Base-by-base conservation (phyloP, 805 yeast genomes). In the Yamadazyma ubonensis region DNA sequence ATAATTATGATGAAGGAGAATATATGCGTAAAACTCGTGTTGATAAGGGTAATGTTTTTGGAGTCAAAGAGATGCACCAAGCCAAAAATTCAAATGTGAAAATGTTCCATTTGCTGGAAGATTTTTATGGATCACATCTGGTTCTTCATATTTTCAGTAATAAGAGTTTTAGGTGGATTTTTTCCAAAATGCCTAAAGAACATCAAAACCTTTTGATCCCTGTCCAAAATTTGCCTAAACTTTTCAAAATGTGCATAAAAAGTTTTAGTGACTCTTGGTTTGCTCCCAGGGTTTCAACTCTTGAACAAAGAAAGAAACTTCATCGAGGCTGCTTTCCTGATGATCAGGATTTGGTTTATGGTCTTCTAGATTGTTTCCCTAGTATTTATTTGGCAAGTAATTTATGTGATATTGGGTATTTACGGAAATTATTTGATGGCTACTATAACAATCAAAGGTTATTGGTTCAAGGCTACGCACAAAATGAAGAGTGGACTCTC, bases 81-180 rank as follows among this genome's bases (percentile, higher is more conserved):
- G 31, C 26, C 10, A 12, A 19, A 16, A 18, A 35, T 10, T n/a
- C 16, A 25, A 35, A 25, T 6, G 20, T 7, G 22, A 17, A 17
- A 21, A 23, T 20, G 4, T 37, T 21, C 25, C 28, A 23, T 23
- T 29, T 29, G 12, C 35, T 19, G 18, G 40, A 37, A 14, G 40
- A 17, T 2, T 37, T 37, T 29, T 54, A 56, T 26, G 72, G 73
- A 1, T 50, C 58, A 17, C 73, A 67, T 39, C 63, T 70, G 14
- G 54, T 59, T 21, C 44, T 63, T 45, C 55, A 61, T 38, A 57
- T 67, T 5, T 60, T 67, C 36, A 61, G 69, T 3, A 53, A 57
- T 15, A 60, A 60, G 34, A 61, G 67, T 26, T 39, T 65, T 36
- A 54, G 50, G 22, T 66, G 64, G 63, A 59, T 68, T 26, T 53